phyloP scores from a whole-genome alignment of 2,329 filamentous ascomycete genomes.

The Metarhizium anisopliae region DNA sequence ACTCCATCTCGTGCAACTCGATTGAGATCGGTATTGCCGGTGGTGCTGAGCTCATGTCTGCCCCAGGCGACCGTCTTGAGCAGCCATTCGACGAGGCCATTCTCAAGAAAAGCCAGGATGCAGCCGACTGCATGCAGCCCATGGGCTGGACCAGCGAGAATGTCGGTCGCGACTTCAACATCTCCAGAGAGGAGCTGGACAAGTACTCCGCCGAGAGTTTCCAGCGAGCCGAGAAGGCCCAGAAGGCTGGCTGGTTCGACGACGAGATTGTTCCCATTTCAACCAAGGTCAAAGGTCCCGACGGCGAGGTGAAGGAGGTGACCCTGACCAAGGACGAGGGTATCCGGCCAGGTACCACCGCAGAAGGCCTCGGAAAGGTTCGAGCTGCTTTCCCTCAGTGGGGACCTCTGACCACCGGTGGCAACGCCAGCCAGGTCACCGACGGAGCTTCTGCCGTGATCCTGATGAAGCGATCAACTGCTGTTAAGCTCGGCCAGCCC shows the following conservation, averaged over 20 bases:
- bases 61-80: slow-evolving; percentile 59
- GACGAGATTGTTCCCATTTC: slow-evolving; percentile 90
- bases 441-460: slow-evolving; percentile 87
- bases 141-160: slow-evolving; percentile 99
- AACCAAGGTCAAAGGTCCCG: slow-evolving; percentile 73
- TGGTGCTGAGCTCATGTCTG: slow-evolving; percentile 83
- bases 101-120: slow-evolving; percentile 61
- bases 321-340: slow-evolving; percentile 83
- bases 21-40: slow-evolving; percentile 85
- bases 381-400: slow-evolving; percentile 84
- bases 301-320: slow-evolving; percentile 69
- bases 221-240: slow-evolving; percentile 76
- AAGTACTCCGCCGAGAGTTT: slow-evolving; percentile 81
- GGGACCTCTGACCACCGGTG: slow-evolving; percentile 78
- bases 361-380: slow-evolving; percentile 73
- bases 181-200: slow-evolving; percentile 74
- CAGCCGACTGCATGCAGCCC: slow-evolving; percentile 78
- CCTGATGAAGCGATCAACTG: slow-evolving; percentile 89
- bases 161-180: slow-evolving; percentile 81
- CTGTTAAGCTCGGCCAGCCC: slow-evolving; percentile 77
- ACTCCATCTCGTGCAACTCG: slow-evolving; percentile 68
- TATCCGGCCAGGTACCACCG: slow-evolving; percentile 81
- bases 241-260: slow-evolving; percentile 84
- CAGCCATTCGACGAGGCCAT: slow-evolving; percentile 72
- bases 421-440: slow-evolving; percentile 91